Base-by-base conservation (phyloP, 192 early-diverging fungal genomes). In the Coemansia sp. region DNA sequence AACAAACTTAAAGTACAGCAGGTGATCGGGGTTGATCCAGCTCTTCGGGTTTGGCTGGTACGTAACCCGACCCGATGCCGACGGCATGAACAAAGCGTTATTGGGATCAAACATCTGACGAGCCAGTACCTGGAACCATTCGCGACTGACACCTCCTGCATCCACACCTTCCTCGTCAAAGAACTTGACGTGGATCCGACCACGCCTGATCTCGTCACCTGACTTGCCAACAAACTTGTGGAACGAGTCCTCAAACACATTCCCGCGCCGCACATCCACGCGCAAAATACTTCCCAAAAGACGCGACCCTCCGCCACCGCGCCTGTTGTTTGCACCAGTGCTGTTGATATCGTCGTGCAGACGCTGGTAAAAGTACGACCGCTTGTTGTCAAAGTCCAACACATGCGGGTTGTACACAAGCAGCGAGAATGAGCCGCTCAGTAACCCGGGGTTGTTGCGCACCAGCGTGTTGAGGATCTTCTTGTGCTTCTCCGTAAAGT, bases 341-440 rank as follows among this genome's bases (percentile, higher is more conserved):
- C 34, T 54, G n/a, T 59, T 53, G 50, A 79, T 81, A 44, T 92
- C 87, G 73, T 96, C 94, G 73, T 95, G 95, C 50, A 98, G 82
- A 57, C 95, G 93, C 71, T 95, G 94, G 58, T 85, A 88, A 72
- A 98, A 98, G 83, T 96, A 99, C 63, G 95, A 94, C 22, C 95
- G 86, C 82, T 99, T 99, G 84, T 97, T 99, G 83, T 99, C 97
- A 81, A 99, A 99, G 64, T 99, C 95, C 41, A 99, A 82, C 62
- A 97, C 92, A 67, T 95, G 97, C 50, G 95, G 94, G 67, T 97
- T 97, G 59, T 91, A 91, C n/a, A 99, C 93, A 50, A 99, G 77
- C 41, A 98, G 74, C 22, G 94, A 91, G 74, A 98, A 98, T 8
- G 97, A 97, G 4, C 95, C 95, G 67, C 90, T 94, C 90, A 98